Percentiles rank a stretch among this genome's conserved stretches.
phyloP scores from a whole-genome alignment of 306 rosid species.

The Dalbergia cultrata region DNA sequence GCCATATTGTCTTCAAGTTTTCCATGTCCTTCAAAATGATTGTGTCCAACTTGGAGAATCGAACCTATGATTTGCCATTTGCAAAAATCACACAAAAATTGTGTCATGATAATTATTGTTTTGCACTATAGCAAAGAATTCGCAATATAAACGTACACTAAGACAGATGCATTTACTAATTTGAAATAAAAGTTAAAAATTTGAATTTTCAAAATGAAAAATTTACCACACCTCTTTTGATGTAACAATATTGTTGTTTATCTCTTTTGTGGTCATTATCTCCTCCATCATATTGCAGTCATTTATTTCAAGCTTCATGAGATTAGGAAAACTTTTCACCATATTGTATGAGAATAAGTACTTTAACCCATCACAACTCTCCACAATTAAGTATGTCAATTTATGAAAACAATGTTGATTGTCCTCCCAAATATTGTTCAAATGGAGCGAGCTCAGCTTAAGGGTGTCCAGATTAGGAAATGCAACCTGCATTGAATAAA shows the following conservation, averaged over 20 bases:
- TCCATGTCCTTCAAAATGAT: background rate
- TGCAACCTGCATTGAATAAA: too few species aligned
- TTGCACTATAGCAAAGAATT: too few species aligned
- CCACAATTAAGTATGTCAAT: background rate
- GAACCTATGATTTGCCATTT: background rate
- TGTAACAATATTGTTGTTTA: background rate
- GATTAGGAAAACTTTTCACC: background rate
- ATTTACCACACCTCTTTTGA: background rate
- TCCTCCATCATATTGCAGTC: slow-evolving; percentile 8
- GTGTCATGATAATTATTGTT: too few species aligned
- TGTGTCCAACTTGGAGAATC: background rate
- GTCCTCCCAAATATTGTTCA: background rate
- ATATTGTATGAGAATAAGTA: slow-evolving; percentile 1
- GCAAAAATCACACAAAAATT: background rate
- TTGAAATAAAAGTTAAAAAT: background rate
- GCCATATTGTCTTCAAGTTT: slow-evolving; percentile 1
- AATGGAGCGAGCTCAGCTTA: background rate
- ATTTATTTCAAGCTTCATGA: slow-evolving; percentile 8
- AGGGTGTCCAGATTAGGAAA: background rate
- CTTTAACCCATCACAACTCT: slow-evolving; percentile 3
- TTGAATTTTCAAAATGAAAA: background rate
- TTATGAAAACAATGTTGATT: background rate
- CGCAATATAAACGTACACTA: background rate
- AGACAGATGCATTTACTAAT: background rate
- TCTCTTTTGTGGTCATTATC: background rate